Evolutionary conservation across 352 stramenopile genomes (phyloP), one percentile per base, ranked within the genome.

Genomic region (Saprolegnia parasitica): DNA sequence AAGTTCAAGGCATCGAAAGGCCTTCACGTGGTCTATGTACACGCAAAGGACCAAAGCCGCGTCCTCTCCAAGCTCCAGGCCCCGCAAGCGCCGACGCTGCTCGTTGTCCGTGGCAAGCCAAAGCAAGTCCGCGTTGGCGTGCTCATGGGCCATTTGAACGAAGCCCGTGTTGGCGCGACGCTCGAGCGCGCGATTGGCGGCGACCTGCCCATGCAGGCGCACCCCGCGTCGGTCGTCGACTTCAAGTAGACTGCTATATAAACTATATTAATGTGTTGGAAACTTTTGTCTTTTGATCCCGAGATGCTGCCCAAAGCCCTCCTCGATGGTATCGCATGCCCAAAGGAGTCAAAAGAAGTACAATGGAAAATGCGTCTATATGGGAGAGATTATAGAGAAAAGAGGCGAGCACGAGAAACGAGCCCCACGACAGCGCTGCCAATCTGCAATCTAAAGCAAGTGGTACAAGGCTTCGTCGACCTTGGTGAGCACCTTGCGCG

Each of bases 151-250:
- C 65, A 76, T 8, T 94, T 92, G 62, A 76, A 74, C 6, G 52
- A 66, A 0, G 80, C 90, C 15, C 54, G 81, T 10, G 73, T 94
- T 15, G 81, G 80, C 18, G 77, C 81, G 18, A 91, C 84, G 1
- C 78, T 94, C 68, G 86, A 94, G 64, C 81, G 83, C 16, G 81
- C 81, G 5, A 78, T 89, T 0, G 86, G 86, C 40, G 86, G 86
- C 18, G 86, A 94, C 58, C 49, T 93, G 35, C 39, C 73, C 46
- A 72, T 90, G 20, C 66, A 76, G 21, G 63, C 45, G 26, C 18
- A 55, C n/a, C 16, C 21, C 23, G 37, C 63, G 10, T 16, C 32
- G 3, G 32, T 23, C 20, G 23, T 70, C 3, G 46, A 70, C 26
- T 70, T 70, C 23, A 70, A 70, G 35, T 70, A 61, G 45, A 26